Percentiles rank a stretch among this genome's conserved stretches.
phyloP scores from a whole-genome alignment of 345 rosid species.

The Anastatica hierochuntica region DNA sequence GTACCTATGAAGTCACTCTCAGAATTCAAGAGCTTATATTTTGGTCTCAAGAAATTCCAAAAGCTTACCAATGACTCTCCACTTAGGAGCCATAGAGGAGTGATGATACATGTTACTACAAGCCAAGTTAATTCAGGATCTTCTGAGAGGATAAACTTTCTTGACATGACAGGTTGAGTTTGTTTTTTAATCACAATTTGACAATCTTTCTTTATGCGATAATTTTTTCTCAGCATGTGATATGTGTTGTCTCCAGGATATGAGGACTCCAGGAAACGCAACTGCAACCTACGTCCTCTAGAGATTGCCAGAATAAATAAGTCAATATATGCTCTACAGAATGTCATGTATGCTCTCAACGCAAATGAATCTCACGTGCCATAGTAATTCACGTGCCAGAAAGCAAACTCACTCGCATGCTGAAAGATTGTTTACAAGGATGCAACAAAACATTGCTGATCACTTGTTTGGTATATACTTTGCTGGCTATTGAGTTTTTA shows the following conservation, averaged over 20 bases:
- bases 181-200: not conserved
- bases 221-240: not conserved
- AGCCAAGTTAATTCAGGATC: constrained; percentile 7
- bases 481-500: not conserved
- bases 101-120: constrained; percentile 36
- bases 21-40: constrained; percentile 43
- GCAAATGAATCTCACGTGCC: constrained; percentile 57
- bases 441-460: constrained; percentile 38
- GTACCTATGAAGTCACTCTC: constrained; percentile 42
- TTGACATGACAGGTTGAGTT: constrained; percentile 60
- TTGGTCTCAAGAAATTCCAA: constrained; percentile 16
- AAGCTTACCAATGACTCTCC: constrained; percentile 28
- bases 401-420: constrained; percentile 62
- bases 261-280: constrained; percentile 47
- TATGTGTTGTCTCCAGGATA: constrained; percentile 37
- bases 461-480: constrained; percentile 53
- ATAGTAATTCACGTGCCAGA: no score
- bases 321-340: constrained; percentile 58
- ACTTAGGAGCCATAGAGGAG: constrained; percentile 42
- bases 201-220: not conserved
- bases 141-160: constrained; percentile 55
- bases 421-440: constrained; percentile 61
- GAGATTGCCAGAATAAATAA: constrained; percentile 49
- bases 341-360: constrained; percentile 56
- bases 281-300: constrained; percentile 21